Conservation (phyloP, 2,329 filamentous ascomycete species). For the Scedosporium dehoogii region DNA sequence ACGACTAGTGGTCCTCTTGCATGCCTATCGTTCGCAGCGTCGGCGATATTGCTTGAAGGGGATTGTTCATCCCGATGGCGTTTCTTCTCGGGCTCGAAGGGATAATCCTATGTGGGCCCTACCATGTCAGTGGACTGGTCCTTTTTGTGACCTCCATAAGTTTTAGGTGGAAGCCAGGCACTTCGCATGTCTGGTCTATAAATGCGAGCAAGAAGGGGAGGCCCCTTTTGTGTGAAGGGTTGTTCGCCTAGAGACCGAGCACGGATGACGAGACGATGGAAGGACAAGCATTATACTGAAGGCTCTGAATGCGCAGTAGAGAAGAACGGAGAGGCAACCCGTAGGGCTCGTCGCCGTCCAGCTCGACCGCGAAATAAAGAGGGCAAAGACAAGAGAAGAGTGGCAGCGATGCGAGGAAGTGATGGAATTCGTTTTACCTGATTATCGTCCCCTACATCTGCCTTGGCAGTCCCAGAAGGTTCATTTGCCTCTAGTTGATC, state of each 20-base stretch:
- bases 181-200: no score
- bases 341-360: no score
- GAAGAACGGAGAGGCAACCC: no score
- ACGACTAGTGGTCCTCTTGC: background rate
- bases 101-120: background rate
- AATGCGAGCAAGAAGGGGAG: no score
- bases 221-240: no score
- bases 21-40: conserved; percentile 27
- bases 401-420: no score
- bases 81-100: conserved; percentile 53
- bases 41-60: conserved; percentile 13
- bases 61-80: conserved; percentile 42
- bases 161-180: background rate
- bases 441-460: background rate
- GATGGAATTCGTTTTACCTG: background rate
- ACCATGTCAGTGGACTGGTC: background rate
- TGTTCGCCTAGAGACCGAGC: no score
- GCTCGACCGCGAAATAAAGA: no score
- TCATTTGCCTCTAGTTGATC: conserved; percentile 45
- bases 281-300: no score
- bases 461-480: background rate
- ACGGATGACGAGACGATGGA: no score
- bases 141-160: background rate
- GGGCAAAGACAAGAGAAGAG: no score
- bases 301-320: no score